A percentile compares a stretch with the other conserved stretches of the same genome.
These are phyloP conservation scores for Pseudocercospora cruenta DNA, from an alignment of 2,329 filamentous ascomycete species.

Conservation along the genomic window DNA sequence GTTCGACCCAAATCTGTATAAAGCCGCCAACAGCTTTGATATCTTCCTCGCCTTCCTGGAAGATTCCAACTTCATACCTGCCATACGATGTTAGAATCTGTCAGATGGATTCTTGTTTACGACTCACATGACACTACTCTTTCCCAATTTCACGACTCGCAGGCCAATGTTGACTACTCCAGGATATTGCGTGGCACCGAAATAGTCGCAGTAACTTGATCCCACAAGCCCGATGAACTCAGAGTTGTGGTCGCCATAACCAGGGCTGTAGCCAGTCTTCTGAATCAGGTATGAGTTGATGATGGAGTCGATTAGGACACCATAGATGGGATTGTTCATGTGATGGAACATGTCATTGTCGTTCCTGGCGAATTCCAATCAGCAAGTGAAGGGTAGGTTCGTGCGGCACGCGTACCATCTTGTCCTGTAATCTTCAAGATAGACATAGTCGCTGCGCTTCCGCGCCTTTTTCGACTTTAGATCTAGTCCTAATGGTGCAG, in stretches of 20 bases:
- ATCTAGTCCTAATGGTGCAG: constrained; percentile 50
- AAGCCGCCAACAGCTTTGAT: constrained; percentile 64
- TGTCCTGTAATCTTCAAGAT: constrained; percentile 79
- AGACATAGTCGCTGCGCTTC: constrained; percentile 73
- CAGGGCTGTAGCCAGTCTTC: constrained; percentile 74
- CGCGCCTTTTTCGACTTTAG: constrained; percentile 29
- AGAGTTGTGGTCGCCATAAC: constrained; percentile 59
- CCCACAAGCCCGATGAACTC: constrained; percentile 81
- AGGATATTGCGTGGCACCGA: constrained; percentile 75
- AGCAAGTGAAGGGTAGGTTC: background rate
- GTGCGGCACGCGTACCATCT: constrained; percentile 64
- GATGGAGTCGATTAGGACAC: constrained; percentile 70
- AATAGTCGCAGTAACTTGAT: constrained; percentile 83
- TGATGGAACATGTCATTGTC: constrained; percentile 97
- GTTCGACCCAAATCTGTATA: constrained; percentile 51
- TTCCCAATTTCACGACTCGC: constrained; percentile 80
- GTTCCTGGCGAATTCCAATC: constrained; percentile 60
- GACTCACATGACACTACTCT: constrained; percentile 73
- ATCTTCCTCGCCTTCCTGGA: constrained; percentile 70
- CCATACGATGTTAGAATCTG: background rate
- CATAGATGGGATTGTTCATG: constrained; percentile 54
- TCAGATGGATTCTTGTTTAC: background rate
- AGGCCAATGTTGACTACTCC: constrained; percentile 79
- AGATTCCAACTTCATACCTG: constrained; percentile 82
- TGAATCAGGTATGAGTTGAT: constrained; percentile 87